These are phyloP conservation scores for Trichophyton mentagrophytes DNA, from an alignment of 2,329 filamentous ascomycete genomes.

Conservation along the genomic window DNA sequence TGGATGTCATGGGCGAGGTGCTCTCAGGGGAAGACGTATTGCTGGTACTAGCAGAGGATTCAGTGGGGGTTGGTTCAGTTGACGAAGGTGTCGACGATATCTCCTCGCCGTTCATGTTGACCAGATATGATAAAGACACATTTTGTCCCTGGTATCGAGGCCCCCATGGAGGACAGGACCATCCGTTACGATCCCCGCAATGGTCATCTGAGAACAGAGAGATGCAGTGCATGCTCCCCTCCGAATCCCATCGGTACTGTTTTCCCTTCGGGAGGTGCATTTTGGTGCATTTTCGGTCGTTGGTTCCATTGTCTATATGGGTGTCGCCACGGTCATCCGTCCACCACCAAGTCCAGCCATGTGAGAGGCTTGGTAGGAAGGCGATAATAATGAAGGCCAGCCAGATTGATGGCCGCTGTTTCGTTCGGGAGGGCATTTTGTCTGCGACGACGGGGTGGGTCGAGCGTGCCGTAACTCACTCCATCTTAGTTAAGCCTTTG, in stretches of 20 bases:
- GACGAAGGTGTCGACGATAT: background rate
- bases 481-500: background rate
- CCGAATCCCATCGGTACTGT: constrained; percentile 9
- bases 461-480: background rate
- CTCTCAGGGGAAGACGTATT: background rate
- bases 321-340: background rate
- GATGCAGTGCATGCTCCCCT: constrained; percentile 4
- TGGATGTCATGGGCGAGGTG: background rate
- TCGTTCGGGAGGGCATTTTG: background rate
- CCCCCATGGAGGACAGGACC: constrained; percentile 8
- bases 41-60: background rate
- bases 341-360: constrained; percentile 9
- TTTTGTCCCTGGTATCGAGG: constrained; percentile 5
- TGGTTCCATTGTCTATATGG: constrained; percentile 3
- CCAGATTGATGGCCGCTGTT: background rate
- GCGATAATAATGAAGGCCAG: background rate
- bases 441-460: background rate
- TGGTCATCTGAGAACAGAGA: constrained; percentile 6
- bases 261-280: constrained; percentile 7
- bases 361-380: background rate
- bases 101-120: constrained; percentile 5
- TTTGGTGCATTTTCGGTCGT: background rate
- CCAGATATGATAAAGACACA: constrained; percentile 1
- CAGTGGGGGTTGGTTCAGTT: background rate
- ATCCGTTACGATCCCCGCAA: constrained; percentile 7